phyloP scores from a whole-genome alignment of 192 early-diverging fungal genomes.

The Gonapodya sp. region DNA sequence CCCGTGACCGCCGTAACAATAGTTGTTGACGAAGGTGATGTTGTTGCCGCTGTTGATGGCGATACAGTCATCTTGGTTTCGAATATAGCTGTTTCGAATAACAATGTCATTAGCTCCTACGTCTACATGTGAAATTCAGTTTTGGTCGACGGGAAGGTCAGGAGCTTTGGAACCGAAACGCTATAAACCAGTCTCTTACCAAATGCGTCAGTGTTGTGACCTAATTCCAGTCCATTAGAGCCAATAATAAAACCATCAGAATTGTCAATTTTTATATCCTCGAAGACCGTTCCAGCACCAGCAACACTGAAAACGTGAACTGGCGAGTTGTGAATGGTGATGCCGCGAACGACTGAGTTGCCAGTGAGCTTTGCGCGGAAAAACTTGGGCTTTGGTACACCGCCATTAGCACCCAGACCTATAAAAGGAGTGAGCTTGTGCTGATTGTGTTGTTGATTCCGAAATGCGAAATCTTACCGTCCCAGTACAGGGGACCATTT shows the following conservation, averaged over 20 bases:
- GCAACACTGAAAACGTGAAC: slow-evolving; percentile 32
- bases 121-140: neutral
- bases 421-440: neutral
- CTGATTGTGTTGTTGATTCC: slow-evolving; percentile 13
- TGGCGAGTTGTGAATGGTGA: slow-evolving; percentile 24
- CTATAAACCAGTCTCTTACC: slow-evolving; percentile 13
- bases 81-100: slow-evolving; percentile 23
- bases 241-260: slow-evolving; percentile 16
- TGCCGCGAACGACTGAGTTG: slow-evolving; percentile 19
- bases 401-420: neutral
- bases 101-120: slow-evolving; percentile 19
- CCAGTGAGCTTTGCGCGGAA: slow-evolving; percentile 9
- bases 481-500: slow-evolving; percentile 31
- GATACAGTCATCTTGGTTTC: slow-evolving; percentile 41
- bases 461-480: slow-evolving; percentile 31
- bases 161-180: neutral
- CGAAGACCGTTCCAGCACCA: slow-evolving; percentile 19
- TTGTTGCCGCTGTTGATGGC: slow-evolving; percentile 38
- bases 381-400: slow-evolving; percentile 19
- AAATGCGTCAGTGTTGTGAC: slow-evolving; percentile 35
- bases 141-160: neutral
- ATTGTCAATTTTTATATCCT: slow-evolving; percentile 26
- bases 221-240: slow-evolving; percentile 17
- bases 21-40: slow-evolving; percentile 26
- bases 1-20: slow-evolving; percentile 29